Evolutionary conservation across 192 early-diverging fungal genomes (phyloP), one percentile per base, ranked within the genome.

Genomic region (Lobulomyces angularis): DNA sequence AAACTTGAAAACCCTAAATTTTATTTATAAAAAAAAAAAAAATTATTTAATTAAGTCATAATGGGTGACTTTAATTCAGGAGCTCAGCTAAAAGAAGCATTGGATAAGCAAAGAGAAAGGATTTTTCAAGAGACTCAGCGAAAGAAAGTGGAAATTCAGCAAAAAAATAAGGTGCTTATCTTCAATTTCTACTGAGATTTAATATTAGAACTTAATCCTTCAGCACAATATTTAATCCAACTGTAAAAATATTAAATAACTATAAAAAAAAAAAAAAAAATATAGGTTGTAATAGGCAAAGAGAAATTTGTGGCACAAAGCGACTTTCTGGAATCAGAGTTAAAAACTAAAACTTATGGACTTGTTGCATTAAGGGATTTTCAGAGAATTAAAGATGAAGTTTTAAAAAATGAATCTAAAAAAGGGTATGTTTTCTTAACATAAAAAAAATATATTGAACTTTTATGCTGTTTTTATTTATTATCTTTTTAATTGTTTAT

Each of bases 321-420:
- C 28, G 76, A 74, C 25, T 73, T 70, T 53, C 75, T 88, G 1
- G 90, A 96, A 46, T 72, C 69, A 42, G 79, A 81, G 21, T 70
- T 96, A 22, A 93, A 88, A 52, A 71, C 65, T n/a, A 80, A 81
- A 27, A 92, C 91, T 0, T 9, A 5, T 28, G 91, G 91, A 29
- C 62, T 96, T 20, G 87, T 91, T 1, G 65, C 82, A 43, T 65
- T 93, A 20, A 79, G 85, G 42, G 89, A 96, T 35, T 96, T 91
- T 46, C 79, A 85, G 33, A 74, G 84, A 35, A 91, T 90, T 40
- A 62, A 80, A 25, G 74, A 77, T n/a, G n/a, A n/a, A n/a, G 44
- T 73, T 80, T 27, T 55, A 92, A 1, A 82, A 96, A 47, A 49
- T 63, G 28, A 62, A 72, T 42, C 30, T 51, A n/a, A 41, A 44